Percentiles rank a stretch among this genome's conserved stretches.
phyloP scores from a whole-genome alignment of 129 eudicot species.

The Pittosporum tobira region DNA sequence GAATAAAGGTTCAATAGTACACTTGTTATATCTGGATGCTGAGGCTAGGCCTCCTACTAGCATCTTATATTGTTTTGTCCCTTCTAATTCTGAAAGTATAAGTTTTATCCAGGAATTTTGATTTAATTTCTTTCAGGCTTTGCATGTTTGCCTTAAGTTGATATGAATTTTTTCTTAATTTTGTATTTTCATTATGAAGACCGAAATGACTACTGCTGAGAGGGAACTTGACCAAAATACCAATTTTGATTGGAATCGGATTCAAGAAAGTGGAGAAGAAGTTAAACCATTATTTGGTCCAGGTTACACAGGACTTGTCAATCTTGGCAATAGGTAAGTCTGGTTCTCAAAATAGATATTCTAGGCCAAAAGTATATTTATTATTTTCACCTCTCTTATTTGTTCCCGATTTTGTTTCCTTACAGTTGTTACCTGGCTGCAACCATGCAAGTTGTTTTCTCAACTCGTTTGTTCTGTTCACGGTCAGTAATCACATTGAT shows the following conservation, averaged over 20 bases:
- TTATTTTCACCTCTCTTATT: conserved; percentile 6
- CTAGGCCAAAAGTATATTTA: not conserved
- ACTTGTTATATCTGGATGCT: not conserved
- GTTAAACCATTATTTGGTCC: conserved; percentile 50
- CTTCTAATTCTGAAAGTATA: no score
- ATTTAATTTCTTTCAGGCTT: no score
- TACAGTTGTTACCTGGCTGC: conserved; percentile 91
- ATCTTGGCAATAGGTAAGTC: conserved; percentile 88
- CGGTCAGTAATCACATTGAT: conserved; percentile 39
- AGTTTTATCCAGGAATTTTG: no score
- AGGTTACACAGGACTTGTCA: conserved; percentile 87
- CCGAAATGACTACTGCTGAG: conserved; percentile 99
- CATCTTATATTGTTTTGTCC: not conserved
- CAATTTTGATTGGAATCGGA: conserved; percentile 93
- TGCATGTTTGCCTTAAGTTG: no score
- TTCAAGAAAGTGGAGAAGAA: conserved; percentile 90
- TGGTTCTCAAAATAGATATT: conserved; percentile 4
- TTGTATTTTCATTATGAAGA: conserved; percentile 25
- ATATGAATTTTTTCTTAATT: no score
- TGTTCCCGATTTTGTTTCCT: conserved; percentile 19
- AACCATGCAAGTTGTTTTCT: conserved; percentile 85
- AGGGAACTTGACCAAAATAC: conserved; percentile 95
- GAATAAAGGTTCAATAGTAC: no score
- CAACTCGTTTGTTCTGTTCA: conserved; percentile 64
- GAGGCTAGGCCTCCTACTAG: not conserved